Percentiles rank a stretch among this genome's conserved stretches.
These are phyloP conservation scores for Aspergillus sp. DNA, from an alignment of 2,329 filamentous ascomycete species.

Conservation along the genomic window DNA sequence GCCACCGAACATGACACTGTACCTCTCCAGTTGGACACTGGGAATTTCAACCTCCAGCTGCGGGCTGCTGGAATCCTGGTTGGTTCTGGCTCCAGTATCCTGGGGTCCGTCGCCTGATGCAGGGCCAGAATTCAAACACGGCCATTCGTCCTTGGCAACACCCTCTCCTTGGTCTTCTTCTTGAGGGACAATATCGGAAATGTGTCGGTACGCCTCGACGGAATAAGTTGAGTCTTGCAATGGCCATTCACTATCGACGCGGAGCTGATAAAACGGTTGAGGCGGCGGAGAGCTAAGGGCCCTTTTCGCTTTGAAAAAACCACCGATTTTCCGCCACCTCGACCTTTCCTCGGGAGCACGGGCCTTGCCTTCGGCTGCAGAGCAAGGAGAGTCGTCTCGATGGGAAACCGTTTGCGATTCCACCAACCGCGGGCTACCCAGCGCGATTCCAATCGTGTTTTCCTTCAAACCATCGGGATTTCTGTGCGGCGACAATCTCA, in stretches of 20 bases:
- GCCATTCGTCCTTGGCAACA: conserved; percentile 12
- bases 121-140: conserved; percentile 11
- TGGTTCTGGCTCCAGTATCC: neutral
- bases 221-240: conserved; percentile 13
- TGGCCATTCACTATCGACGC: conserved; percentile 12
- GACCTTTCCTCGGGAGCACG: conserved; percentile 6
- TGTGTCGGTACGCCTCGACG: conserved; percentile 8
- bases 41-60: conserved; percentile 73
- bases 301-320: conserved; percentile 33
- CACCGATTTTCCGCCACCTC: conserved; percentile 39
- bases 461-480: conserved; percentile 25
- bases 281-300: conserved; percentile 12
- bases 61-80: conserved; percentile 11
- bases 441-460: conserved; percentile 59
- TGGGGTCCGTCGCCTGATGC: conserved; percentile 14
- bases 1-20: conserved; percentile 85
- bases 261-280: conserved; percentile 23
- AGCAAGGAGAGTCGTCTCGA: conserved; percentile 4
- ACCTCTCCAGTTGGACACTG: conserved; percentile 69
- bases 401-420: conserved; percentile 11
- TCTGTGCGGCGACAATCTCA: no score
- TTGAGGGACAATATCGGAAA: no score
- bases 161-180: conserved; percentile 4
- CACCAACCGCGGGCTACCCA: conserved; percentile 54
- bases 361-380: conserved; percentile 9